Evolutionary conservation across 352 stramenopile species (phyloP), one percentile per base, ranked within the genome.

Genomic region (Nothophytophthora sp.): DNA sequence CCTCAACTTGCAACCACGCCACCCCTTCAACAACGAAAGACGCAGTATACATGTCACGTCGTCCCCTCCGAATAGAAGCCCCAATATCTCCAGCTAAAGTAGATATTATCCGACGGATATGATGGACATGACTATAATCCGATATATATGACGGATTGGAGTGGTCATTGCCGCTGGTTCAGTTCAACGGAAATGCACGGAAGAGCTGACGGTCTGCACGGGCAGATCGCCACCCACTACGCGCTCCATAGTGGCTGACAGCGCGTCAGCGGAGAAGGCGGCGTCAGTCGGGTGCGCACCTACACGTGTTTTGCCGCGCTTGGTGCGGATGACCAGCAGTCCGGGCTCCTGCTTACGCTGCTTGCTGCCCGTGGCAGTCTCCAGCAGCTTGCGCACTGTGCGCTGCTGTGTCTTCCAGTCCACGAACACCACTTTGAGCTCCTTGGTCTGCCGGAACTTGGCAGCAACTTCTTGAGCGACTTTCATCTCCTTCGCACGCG

Each of bases 241-340:
- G 12, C 79, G 76, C 47, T 94, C 83, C 52, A 94, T 72, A 2
- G 81, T 90, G 13, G 77, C 68, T 13, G 74, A 77, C 11, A 94
- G 60, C 8, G 76, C 37, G 11, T 90, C 74, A 0, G 50, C 36
- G 5, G 63, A 67, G 45, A 92, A 94, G 0, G 43, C 57, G 6
- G 67, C 49, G 33, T 63, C 33, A 0, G 58, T 25, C 0, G 69
- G 24, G 39, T 88, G 73, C 30, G 60, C 40, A 5, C 70, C 79
- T 0, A 79, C 69, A 4, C 83, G 83, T n/a, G 76, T 63, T 55
- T 84, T 86, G 15, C 78, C 67, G 39, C 75, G 70, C 50, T 86
- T 88, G 13, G 73, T 83, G 16, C 81, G 80, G 15, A 94, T 46
- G 3, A 94, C 53, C 19, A 94, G 37, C 60, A 94, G 36, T 7